These are phyloP conservation scores for Chrysoporthe deuterocubensis DNA, from an alignment of 2,329 filamentous ascomycete species.

Conservation along the genomic window DNA sequence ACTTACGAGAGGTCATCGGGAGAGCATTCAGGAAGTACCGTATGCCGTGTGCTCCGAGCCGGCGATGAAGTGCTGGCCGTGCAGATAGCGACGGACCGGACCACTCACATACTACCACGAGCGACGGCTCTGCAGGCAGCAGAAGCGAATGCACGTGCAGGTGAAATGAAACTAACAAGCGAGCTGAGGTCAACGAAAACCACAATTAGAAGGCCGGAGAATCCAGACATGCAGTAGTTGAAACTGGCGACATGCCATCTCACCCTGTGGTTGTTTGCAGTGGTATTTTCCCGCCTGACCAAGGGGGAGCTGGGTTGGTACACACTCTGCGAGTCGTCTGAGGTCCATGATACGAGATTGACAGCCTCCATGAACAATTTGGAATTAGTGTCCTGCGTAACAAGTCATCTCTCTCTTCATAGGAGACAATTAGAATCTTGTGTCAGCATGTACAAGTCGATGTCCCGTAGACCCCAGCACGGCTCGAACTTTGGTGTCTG, in stretches of 20 bases:
- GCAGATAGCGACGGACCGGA: neutral
- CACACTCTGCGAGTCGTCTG: too few relatives aligned
- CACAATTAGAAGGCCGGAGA: neutral
- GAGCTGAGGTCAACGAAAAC: neutral
- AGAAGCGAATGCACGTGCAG: neutral
- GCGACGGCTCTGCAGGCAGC: neutral
- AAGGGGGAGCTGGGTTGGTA: too few relatives aligned
- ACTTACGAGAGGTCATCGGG: neutral
- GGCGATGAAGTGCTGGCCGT: neutral
- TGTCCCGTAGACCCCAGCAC: too few relatives aligned
- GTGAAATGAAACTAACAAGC: neutral
- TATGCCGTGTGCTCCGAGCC: neutral
- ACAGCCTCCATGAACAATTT: too few relatives aligned
- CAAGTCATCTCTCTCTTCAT: too few relatives aligned
- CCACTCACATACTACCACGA: constrained; percentile 7
- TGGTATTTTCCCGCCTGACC: neutral
- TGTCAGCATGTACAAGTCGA: too few relatives aligned
- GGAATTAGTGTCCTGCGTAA: too few relatives aligned
- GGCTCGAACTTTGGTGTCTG: too few relatives aligned
- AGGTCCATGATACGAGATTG: too few relatives aligned
- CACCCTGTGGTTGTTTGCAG: too few relatives aligned
- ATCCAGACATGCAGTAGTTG: neutral
- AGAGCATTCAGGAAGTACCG: neutral
- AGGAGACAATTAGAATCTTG: too few relatives aligned
- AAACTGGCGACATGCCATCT: neutral